A percentile compares a stretch with the other conserved stretches of the same genome.
Conservation (phyloP, 1,139 yeast species). For the Geotrichum fermentans region DNA sequence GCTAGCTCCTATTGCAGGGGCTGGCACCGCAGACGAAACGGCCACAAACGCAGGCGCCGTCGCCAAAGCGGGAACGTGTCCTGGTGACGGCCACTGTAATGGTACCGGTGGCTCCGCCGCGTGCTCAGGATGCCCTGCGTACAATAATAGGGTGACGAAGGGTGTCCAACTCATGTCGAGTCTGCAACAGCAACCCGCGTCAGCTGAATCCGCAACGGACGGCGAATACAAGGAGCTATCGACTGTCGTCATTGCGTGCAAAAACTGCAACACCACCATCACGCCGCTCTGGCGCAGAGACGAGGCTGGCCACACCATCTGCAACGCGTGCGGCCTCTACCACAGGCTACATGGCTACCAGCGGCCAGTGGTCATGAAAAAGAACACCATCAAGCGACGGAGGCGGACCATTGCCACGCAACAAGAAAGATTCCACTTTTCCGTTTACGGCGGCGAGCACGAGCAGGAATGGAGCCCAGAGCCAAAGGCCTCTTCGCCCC, state of each 20-base stretch:
- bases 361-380: constrained; percentile 71
- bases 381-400: constrained; percentile 68
- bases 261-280: constrained; percentile 75
- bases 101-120: constrained; percentile 83
- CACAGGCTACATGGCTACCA: constrained; percentile 72
- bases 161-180: constrained; percentile 23
- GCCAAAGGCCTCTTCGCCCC: constrained; percentile 11
- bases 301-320: constrained; percentile 72
- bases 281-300: constrained; percentile 91
- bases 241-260: constrained; percentile 62
- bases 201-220: not conserved
- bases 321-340: constrained; percentile 86
- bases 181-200: constrained; percentile 6
- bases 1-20: not conserved
- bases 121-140: constrained; percentile 81
- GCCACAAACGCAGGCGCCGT: not conserved
- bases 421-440: constrained; percentile 15
- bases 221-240: no score
- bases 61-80: constrained; percentile 53
- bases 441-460: constrained; percentile 8
- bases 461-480: not conserved
- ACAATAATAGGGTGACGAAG: constrained; percentile 55
- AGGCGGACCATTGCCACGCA: constrained; percentile 41
- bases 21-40: not conserved
- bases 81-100: constrained; percentile 79